These are phyloP conservation scores for Sindora glabra DNA, from an alignment of 306 rosid species.

Conservation along the genomic window DNA sequence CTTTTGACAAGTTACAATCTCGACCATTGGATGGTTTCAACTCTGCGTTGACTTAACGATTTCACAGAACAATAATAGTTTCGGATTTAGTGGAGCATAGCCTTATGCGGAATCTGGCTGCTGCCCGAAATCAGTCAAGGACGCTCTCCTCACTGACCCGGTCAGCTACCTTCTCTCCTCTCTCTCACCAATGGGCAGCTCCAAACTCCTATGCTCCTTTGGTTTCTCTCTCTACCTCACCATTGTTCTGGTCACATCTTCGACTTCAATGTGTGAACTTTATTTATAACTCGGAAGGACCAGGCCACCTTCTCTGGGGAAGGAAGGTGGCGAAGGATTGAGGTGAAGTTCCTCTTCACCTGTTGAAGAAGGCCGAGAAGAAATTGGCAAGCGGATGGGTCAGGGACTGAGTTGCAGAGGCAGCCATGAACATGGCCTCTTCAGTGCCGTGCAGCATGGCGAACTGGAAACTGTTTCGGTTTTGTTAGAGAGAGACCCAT, in stretches of 20 bases:
- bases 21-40: background rate
- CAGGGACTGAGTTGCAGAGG: constrained; percentile 84
- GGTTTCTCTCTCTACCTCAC: background rate
- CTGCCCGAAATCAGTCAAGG: constrained; percentile 37
- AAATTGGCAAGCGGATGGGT: constrained; percentile 71
- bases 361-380: background rate
- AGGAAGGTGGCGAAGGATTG: constrained; percentile 35
- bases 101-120: constrained; percentile 35
- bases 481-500: constrained; percentile 41
- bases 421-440: constrained; percentile 62
- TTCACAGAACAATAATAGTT: background rate
- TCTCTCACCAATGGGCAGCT: constrained; percentile 5
- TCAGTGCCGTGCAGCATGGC: constrained; percentile 75
- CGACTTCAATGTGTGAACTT: constrained; percentile 41
- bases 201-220: background rate
- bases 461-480: constrained; percentile 42
- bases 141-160: constrained; percentile 42
- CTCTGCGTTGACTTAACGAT: background rate
- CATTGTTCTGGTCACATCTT: background rate
- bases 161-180: constrained; percentile 33
- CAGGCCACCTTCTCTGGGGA: constrained; percentile 26
- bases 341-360: constrained; percentile 19
- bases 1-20: too few relatives aligned
- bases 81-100: background rate
- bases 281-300: constrained; percentile 15